Evolutionary conservation across 1,284 basidiomycete species (phyloP), one percentile per base, ranked within the genome.

Genomic region (Fomitopsis palustris): DNA sequence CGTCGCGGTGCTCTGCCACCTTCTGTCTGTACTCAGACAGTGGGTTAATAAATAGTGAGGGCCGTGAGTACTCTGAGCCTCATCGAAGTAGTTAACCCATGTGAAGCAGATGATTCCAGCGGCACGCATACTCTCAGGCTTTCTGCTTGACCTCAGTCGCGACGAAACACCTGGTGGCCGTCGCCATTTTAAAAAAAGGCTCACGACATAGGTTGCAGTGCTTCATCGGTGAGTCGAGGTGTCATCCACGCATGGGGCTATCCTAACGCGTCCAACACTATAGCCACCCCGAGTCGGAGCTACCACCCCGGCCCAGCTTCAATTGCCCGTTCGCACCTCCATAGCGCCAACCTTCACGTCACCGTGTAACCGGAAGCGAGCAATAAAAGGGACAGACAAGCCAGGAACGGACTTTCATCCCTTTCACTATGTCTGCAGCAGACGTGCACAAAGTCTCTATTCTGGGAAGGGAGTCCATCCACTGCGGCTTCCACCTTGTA

Each of bases 401-500:
- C 21, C 31, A 16, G 16, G 3, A 31, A 42, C 31, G 21, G 35
- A 27, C 35, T 45, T 53, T 35, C 42, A 47, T 35, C 31, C 8
- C 62, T 9, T 17, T 61, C n/a, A 64, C 53, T 23, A 76, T 74
- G 74, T 55, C 70, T 42, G 49, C 66, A 33, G 64, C 70, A 47
- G 75, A 86, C 72, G 73, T 88, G 45, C 72, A 79, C 67, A 87
- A 84, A 72, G 90, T 97, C 62, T 87, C 90, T 53, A 96, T 97
- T 74, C 82, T 98, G 47, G 91, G 92, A 43, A 90, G 83, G 65
- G 88, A 96, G 45, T 85, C 90, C 52, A 97, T 98, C 62, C 93
- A 94, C 71, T 93, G 92, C 70, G 95, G 95, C 42, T 96, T 96
- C 70, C 92, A 95, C 72, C 85, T 98, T 61, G 80, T 91, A 59